Evolutionary conservation across 441 rosid species (phyloP).

Genomic region (Manihot esculenta): DNA sequence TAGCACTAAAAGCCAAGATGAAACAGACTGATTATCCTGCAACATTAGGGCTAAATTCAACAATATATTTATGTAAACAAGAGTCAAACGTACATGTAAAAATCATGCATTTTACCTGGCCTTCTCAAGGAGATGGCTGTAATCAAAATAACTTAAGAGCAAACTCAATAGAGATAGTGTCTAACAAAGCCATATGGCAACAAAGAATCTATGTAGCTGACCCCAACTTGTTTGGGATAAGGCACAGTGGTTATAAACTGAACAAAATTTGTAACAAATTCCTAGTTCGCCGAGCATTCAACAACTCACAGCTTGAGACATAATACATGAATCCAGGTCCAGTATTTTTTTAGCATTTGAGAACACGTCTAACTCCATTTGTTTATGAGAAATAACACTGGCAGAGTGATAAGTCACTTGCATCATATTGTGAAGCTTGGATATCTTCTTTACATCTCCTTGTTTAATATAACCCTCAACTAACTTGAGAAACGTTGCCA

Average conservation of each 20-base stretch:
- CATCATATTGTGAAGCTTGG: slow-evolving; percentile 29
- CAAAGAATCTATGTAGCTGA: too few species aligned
- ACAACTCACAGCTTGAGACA: slow-evolving; percentile 36
- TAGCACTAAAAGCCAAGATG: background rate
- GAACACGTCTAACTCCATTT: slow-evolving; percentile 22
- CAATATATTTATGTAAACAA: slow-evolving; percentile 10
- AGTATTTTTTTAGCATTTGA: slow-evolving; percentile 23
- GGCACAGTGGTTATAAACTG: background rate
- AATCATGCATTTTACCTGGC: slow-evolving; percentile 13
- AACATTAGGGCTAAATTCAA: background rate
- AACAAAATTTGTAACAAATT: background rate
- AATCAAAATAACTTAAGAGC: background rate
- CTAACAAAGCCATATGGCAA: too few species aligned
- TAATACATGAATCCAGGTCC: slow-evolving; percentile 21
- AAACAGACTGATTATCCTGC: background rate
- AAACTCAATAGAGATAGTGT: background rate
- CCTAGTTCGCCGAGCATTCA: background rate
- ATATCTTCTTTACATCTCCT: slow-evolving; percentile 26
- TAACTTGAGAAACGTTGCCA: slow-evolving; percentile 20
- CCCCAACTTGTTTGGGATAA: too few species aligned
- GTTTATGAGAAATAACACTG: slow-evolving; percentile 16
- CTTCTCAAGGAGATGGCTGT: slow-evolving; percentile 8
- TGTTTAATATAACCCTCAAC: slow-evolving; percentile 17
- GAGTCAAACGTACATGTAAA: slow-evolving; percentile 1
- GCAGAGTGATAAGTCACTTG: slow-evolving; percentile 20